Evolutionary conservation across 2,329 filamentous ascomycete genomes (phyloP), one percentile per base, ranked within the genome.

Genomic region (Fonsecaea erecta): DNA sequence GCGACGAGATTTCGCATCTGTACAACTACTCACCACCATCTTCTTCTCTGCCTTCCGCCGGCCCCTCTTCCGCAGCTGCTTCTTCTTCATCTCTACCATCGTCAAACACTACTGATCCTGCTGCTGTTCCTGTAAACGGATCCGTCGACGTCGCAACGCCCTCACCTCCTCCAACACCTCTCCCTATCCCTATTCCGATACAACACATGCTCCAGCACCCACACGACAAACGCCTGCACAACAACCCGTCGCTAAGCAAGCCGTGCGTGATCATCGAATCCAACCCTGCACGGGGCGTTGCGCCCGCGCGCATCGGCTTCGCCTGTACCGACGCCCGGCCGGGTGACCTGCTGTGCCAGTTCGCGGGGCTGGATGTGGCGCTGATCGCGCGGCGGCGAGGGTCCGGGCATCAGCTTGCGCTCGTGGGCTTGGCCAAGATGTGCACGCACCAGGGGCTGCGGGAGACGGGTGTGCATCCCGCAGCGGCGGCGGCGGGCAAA

Each of bases 231-330:
- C 56, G 54, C 12, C 16, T 43, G n/a, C 30, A 56, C 34, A 37
- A 64, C 30, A 70, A 68, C 51, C 18, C 59, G 0, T 18, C n/a
- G 4, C 30, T 65, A 2, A 48, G 21, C 8, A 70, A 67, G 34
- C 70, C 70, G 3, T 40, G 57, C 11, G 32, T 71, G 35, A 64
- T 71, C 35, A 68, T 71, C 32, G 70, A 71, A 48, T 63, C 65
- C 16, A 62, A 62, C 18, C 60, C 64, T 1, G 9, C 32, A 1
- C 2, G 11, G n/a, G 62, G 53, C 35, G 40, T 60, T 16, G 66
- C 67, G 26, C 67, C 64, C 0, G 37, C 67, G 16, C 64, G 70
- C 9, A 26, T 70, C 9, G 70, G 70, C 12, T 71, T 71, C 54
- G 68, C 70, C 12, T 70, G 68, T 52, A 67, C 66, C 30, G 61